phyloP scores from a whole-genome alignment of 306 rosid species.

The Hippophae gyantsensis region DNA sequence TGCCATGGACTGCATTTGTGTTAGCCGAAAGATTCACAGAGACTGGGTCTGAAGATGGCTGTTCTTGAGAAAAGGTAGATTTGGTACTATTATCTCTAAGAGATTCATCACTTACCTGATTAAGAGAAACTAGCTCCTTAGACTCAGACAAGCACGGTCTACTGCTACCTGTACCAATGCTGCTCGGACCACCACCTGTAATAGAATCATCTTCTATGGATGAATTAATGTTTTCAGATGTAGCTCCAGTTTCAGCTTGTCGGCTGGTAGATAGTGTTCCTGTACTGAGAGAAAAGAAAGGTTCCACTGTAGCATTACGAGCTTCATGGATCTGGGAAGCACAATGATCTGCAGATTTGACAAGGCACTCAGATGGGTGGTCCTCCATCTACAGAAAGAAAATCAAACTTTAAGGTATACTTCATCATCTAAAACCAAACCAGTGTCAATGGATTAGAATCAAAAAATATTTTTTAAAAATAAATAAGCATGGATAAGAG shows the following conservation, averaged over 20 bases:
- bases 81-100: conserved; percentile 47
- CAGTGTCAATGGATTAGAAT: not conserved
- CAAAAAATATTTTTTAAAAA: not conserved
- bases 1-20: conserved; percentile 47
- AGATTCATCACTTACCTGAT: conserved; percentile 70
- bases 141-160: conserved; percentile 47
- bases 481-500: not conserved
- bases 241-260: conserved; percentile 35
- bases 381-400: conserved; percentile 62
- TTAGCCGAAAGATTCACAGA: conserved; percentile 63
- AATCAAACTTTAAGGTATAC: conserved; percentile 9
- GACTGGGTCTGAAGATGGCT: conserved; percentile 58
- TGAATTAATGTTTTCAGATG: conserved; percentile 20
- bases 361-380: conserved; percentile 37
- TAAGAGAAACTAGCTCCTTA: conserved; percentile 64
- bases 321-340: conserved; percentile 23
- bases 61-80: conserved; percentile 61
- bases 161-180: conserved; percentile 29
- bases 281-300: conserved; percentile 26
- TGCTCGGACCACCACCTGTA: conserved; percentile 46
- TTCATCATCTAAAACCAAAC: not conserved
- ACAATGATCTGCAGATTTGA: conserved; percentile 28
- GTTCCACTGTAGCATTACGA: conserved; percentile 30
- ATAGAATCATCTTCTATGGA: conserved; percentile 18
- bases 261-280: conserved; percentile 30